Evolutionary conservation across 345 rosid species (phyloP), one percentile per base, ranked within the genome.

Genomic region (Gynandropsis gynandra): DNA sequence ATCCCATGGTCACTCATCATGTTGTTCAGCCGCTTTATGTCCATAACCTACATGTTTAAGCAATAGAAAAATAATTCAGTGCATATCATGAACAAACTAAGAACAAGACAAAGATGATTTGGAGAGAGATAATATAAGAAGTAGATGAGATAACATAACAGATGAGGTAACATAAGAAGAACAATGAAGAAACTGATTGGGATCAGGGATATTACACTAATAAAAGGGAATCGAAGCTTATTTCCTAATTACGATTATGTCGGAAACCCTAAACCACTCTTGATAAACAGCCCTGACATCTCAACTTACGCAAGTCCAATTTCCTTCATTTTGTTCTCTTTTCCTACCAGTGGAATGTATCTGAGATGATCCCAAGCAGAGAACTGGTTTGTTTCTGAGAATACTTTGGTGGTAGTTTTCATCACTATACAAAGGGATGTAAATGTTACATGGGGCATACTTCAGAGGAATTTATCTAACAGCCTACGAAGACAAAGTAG

Each of bases 1-100:
- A 86, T 87, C 18, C 83, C 95, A 21, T 84, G 95, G 64, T 90
- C 96, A 32, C 95, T 87, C 80, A 74, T 87, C 87, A 84, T 84
- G 73, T 84, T 90, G 68, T 90, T 90, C 42, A 90, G 54, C 5
- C 82, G 66, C 65, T 77, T 87, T 50, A 90, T 82, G 63, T 81
- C 89, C 83, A 76, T 70, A 40, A 84, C 96, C 98, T 86, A 62
- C 59, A 68, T 15, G 16, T 35, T 36, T 11, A 59, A 64, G 10
- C 14, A 52, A 52, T 20, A 38, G 17, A 18, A 18, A 49, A 18
- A 49, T 29, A 13, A 35, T 8, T 14, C 20, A 61, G 32, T 4
- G 2, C 7, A 33, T 8, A 9, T 41, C 6, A 41, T 31, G 37
- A 32, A 42, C 29, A n/a, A 34, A 20, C 11, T 57, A 57, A 6